Percentiles rank a stretch among this genome's conserved stretches.
These are phyloP conservation scores for Scheffersomyces segobiensis DNA, from an alignment of 1,139 yeast species.

Conservation along the genomic window DNA sequence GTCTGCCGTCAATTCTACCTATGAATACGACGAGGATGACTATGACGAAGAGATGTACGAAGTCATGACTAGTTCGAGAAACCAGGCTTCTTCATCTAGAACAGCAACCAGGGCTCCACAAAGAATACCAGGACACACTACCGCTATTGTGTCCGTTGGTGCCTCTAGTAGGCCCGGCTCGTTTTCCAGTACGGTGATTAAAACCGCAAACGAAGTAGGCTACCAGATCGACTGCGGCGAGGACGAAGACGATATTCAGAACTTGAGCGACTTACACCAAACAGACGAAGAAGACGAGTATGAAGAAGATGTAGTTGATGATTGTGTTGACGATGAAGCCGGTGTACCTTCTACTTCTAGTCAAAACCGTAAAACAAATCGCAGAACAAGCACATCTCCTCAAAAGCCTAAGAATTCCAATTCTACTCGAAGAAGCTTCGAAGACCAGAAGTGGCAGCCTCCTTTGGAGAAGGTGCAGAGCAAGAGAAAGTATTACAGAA, in stretches of 20 bases:
- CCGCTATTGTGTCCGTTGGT: not conserved
- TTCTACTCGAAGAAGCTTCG: not conserved
- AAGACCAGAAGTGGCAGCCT: conserved; percentile 50
- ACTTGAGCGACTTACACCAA: conserved; percentile 34
- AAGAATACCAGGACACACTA: not conserved
- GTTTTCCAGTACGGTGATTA: not conserved
- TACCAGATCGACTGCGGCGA: conserved; percentile 23
- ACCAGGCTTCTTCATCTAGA: not conserved
- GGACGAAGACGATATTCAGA: conserved; percentile 30
- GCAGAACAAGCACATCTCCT: not conserved
- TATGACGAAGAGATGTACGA: conserved; percentile 14
- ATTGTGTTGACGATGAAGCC: conserved; percentile 17
- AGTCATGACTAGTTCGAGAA: conserved; percentile 7
- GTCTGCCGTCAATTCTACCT: not conserved
- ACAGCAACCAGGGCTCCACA: not conserved
- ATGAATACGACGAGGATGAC: conserved; percentile 13
- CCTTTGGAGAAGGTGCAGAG: conserved; percentile 34
- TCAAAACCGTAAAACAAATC: not conserved
- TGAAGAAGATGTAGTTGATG: conserved; percentile 22
- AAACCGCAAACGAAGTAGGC: not conserved
- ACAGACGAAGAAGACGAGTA: conserved; percentile 40
- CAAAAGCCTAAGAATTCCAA: not conserved
- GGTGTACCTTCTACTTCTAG: not conserved
- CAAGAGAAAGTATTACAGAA: conserved; percentile 48
- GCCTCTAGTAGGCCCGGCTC: not conserved